Base-by-base conservation (phyloP, 139 green algal genomes). In the Chlamydomonas sp. region DNA sequence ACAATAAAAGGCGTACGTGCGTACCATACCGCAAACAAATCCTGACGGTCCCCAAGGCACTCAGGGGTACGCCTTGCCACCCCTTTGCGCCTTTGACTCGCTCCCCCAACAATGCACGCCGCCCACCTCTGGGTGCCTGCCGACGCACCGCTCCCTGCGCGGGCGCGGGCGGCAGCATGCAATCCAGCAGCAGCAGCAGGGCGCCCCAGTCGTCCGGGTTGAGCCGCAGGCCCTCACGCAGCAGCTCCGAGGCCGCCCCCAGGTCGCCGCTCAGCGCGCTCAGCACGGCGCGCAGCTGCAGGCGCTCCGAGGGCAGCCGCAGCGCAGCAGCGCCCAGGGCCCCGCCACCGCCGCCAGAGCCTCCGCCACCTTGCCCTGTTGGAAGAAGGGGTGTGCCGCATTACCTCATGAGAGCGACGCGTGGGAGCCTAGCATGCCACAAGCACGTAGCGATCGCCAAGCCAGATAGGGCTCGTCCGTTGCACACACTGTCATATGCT, bases 181-280 rank as follows among this genome's bases (percentile, higher is more conserved):
- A 79, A n/a, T 77, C 67, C 58, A 84, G 63, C 60, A 86, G 82
- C 61, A 86, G 82, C 60, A 63, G 61, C 69, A 80, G 71, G n/a
- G 82, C 80, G 31, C 75, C 62, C 94, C 94, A 97, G 85, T 97
- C 94, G 58, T 92, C 89, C 12, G 94, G 89, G 63, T 93, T 87
- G 7, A 80, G 69, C n/a, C 60, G 16, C 84, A 96, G 80, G 16
- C 67, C 84, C 18, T 92, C 85, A 6, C 62, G 58, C 60, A 96
- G 85, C 76, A 87, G 62, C 4, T 5, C 78, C 60, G 93, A 88
- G 18, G 93, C 94, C 6, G 72, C 90, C 5, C 5, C 3, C 49
- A 90, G 73, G 79, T 95, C 84, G 1, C 95, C 94, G 0, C 62
- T 64, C 1, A 90, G 69, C 57, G 88, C 81, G 49, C 89, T 64